Conservation (phyloP, 495 filamentous ascomycete species). For the Neurospora sp. region DNA sequence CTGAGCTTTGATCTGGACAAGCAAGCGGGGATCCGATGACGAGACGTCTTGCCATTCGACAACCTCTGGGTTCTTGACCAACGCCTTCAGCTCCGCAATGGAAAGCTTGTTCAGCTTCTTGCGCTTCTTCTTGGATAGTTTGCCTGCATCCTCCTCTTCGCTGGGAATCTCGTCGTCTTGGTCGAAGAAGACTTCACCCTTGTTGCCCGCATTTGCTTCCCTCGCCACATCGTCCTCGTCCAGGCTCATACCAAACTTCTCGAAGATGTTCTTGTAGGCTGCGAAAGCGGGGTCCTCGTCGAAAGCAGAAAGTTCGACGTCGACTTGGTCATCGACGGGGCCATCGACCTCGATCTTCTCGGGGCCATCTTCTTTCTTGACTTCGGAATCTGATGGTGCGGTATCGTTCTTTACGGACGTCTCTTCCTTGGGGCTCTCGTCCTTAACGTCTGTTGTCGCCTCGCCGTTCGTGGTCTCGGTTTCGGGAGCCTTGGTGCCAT, state of each 20-base stretch:
- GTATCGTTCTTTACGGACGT: constrained; percentile 1
- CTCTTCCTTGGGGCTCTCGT: constrained; percentile 17
- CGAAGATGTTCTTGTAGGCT: constrained; percentile 71
- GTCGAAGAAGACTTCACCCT: constrained; percentile 78
- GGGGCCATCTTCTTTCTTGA: constrained; percentile 28
- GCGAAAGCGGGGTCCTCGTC: constrained; percentile 69
- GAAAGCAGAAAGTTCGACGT: constrained; percentile 28
- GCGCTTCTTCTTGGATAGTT: constrained; percentile 84
- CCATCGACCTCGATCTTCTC: constrained; percentile 36
- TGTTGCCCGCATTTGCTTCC: constrained; percentile 58
- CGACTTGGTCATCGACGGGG: constrained; percentile 31
- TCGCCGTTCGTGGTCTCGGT: constrained; percentile 9
- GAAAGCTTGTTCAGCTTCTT: constrained; percentile 88
- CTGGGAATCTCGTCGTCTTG: constrained; percentile 85
- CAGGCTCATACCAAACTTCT: constrained; percentile 52
- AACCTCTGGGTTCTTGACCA: constrained; percentile 83
- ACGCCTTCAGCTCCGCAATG: constrained; percentile 86
- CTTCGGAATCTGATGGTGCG: constrained; percentile 24
- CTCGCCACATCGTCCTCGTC: constrained; percentile 47
- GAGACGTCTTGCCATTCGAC: constrained; percentile 97
- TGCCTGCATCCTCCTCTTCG: constrained; percentile 66
- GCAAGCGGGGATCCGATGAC: constrained; percentile 78
- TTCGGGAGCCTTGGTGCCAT: constrained; percentile 16
- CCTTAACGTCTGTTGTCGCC: constrained; percentile 19
- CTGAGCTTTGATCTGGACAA: constrained; percentile 90